These are phyloP conservation scores for Ceratocystis variospora DNA, from an alignment of 2,329 filamentous ascomycete species.

Conservation along the genomic window DNA sequence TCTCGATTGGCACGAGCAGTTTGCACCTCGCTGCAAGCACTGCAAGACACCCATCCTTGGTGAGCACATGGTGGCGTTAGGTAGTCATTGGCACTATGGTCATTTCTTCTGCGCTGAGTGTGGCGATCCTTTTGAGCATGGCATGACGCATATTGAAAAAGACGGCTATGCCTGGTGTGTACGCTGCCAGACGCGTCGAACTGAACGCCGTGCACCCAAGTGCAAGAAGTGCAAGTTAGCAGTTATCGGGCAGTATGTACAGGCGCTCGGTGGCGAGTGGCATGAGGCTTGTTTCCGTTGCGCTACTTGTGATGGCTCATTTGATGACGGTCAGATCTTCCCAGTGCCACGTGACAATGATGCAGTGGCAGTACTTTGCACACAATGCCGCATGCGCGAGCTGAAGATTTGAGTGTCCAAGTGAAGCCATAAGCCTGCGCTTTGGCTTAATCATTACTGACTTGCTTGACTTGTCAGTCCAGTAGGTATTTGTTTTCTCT, in stretches of 20 bases:
- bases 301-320: conserved; percentile 43
- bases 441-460: neutral
- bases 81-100: conserved; percentile 89
- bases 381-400: conserved; percentile 45
- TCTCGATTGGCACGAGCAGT: conserved; percentile 94
- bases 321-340: conserved; percentile 53
- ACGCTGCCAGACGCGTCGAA: conserved; percentile 79
- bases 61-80: conserved; percentile 85
- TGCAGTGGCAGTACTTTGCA: conserved; percentile 43
- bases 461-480: conserved; percentile 1
- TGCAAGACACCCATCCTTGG: conserved; percentile 95
- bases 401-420: conserved; percentile 35
- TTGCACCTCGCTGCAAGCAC: conserved; percentile 82
- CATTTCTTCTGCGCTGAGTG: conserved; percentile 99
- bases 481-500: neutral
- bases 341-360: conserved; percentile 36
- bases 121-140: conserved; percentile 76
- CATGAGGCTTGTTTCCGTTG: conserved; percentile 87
- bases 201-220: conserved; percentile 74
- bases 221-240: conserved; percentile 73
- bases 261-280: conserved; percentile 84
- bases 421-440: neutral
- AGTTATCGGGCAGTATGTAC: conserved; percentile 79
- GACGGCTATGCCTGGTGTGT: conserved; percentile 97
- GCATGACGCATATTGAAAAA: conserved; percentile 69